These are phyloP conservation scores for Starmerella ratchasimensis DNA, from an alignment of 805 yeast genomes.

Conservation along the genomic window DNA sequence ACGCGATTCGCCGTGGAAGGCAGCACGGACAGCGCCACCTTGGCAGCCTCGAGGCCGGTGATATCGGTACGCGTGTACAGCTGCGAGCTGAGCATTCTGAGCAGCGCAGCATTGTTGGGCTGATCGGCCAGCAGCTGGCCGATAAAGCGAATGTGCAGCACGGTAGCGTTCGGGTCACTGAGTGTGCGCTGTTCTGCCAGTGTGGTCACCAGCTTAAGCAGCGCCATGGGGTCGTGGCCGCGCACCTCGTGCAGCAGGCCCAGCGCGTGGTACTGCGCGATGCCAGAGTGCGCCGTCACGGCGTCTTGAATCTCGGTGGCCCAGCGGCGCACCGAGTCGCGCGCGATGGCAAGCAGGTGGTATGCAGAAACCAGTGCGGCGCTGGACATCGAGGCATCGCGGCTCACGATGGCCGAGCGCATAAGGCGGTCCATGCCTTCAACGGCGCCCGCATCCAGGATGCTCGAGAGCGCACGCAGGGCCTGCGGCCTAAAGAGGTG, in stretches of 20 bases:
- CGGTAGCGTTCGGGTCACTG: slow-evolving; percentile 69
- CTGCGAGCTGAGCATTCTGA: slow-evolving; percentile 55
- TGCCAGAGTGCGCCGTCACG: slow-evolving; percentile 45
- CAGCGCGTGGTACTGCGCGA: slow-evolving; percentile 90
- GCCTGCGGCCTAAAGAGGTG: slow-evolving; percentile 80
- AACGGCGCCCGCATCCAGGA: slow-evolving; percentile 71
- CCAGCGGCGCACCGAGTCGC: slow-evolving; percentile 86
- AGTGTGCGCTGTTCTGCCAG: slow-evolving; percentile 44
- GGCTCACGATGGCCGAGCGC: slow-evolving; percentile 85
- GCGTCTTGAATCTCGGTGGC: slow-evolving; percentile 89
- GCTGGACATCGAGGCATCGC: slow-evolving; percentile 71
- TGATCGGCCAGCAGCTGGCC: slow-evolving; percentile 33
- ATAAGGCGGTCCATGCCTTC: slow-evolving; percentile 85
- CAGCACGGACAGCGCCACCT: slow-evolving; percentile 48
- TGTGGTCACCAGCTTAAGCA: slow-evolving; percentile 77
- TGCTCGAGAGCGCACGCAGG: slow-evolving; percentile 77
- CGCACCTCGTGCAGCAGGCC: slow-evolving; percentile 80
- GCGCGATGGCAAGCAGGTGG: slow-evolving; percentile 77
- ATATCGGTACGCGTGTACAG: slow-evolving; percentile 70
- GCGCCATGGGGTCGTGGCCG: slow-evolving; percentile 85
- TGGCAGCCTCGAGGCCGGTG: slow-evolving; percentile 86
- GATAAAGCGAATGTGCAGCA: slow-evolving; percentile 72
- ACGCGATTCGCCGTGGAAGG: slow-evolving; percentile 34
- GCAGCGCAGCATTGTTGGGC: slow-evolving; percentile 60
- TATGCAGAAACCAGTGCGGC: slow-evolving; percentile 92